Percentiles rank a stretch among this genome's conserved stretches.
These are phyloP conservation scores for Pleurotus sapidus DNA, from an alignment of 768 basidiomycete species.

Conservation along the genomic window DNA sequence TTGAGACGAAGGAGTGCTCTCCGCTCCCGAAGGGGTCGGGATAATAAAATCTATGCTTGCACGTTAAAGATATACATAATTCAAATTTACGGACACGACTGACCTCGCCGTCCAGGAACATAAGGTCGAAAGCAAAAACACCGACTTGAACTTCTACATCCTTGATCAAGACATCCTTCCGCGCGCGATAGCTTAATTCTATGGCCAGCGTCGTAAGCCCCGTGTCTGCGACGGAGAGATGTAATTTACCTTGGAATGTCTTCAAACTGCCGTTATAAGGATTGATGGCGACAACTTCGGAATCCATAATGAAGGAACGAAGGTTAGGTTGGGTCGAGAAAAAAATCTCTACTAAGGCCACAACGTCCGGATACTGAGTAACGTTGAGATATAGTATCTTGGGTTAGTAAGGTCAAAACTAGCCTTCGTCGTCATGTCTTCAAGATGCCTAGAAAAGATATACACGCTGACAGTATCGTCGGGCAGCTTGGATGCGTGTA, in stretches of 20 bases:
- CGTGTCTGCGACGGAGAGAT: not conserved
- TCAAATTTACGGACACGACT: conserved; percentile 19
- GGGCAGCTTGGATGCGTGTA: conserved; percentile 48
- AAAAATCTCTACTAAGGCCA: conserved; percentile 51
- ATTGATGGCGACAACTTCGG: conserved; percentile 88
- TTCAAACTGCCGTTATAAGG: conserved; percentile 55
- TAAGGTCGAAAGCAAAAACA: conserved; percentile 87
- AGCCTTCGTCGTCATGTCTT: conserved; percentile 91
- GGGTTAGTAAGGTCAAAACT: not conserved
- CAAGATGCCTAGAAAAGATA: conserved; percentile 86
- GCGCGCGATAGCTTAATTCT: conserved; percentile 79
- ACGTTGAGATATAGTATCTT: not conserved
- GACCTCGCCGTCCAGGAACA: conserved; percentile 82
- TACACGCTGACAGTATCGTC: conserved; percentile 39
- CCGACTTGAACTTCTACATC: conserved; percentile 79
- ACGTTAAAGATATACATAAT: conserved; percentile 7
- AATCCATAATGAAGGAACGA: conserved; percentile 72
- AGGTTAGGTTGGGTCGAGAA: conserved; percentile 40
- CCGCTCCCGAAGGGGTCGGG: conserved; percentile 66
- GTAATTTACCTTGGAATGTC: conserved; percentile 58
- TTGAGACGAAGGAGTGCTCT: conserved; percentile 57
- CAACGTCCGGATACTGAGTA: conserved; percentile 78
- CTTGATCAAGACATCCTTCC: conserved; percentile 74
- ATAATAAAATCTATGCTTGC: conserved; percentile 56
- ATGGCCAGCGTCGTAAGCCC: not conserved